These are phyloP conservation scores for Abortiporus biennis DNA, from an alignment of 1,284 basidiomycete species.

Conservation along the genomic window DNA sequence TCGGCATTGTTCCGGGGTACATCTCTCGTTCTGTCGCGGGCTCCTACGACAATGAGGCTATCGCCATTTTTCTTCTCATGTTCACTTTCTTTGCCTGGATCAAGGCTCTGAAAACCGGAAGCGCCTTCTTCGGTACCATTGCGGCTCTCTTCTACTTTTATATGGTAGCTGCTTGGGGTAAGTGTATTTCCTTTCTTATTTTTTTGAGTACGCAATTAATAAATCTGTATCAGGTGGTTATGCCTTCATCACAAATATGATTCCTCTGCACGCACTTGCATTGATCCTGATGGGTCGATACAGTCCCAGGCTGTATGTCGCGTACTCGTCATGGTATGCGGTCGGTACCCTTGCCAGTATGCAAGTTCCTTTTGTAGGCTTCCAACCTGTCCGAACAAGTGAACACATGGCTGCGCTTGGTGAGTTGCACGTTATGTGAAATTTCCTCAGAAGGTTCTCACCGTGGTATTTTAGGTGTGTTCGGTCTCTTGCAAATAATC, in stretches of 20 bases:
- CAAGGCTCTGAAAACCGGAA: conserved; percentile 92
- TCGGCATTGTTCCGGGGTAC: conserved; percentile 96
- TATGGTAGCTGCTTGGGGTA: conserved; percentile 99
- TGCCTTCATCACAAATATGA: conserved; percentile 99
- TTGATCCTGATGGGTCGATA: conserved; percentile 97
- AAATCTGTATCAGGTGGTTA: conserved; percentile 69
- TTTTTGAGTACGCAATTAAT: conserved; percentile 2
- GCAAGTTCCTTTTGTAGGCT: conserved; percentile 99
- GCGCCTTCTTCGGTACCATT: conserved; percentile 85
- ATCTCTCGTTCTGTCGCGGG: conserved; percentile 99
- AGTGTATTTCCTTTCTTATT: too few species aligned
- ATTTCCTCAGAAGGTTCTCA: too few species aligned
- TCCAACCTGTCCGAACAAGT: conserved; percentile 95
- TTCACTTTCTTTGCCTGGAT: conserved; percentile 99
- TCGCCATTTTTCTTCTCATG: conserved; percentile 99
- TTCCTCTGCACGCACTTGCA: conserved; percentile 91
- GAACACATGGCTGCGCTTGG: conserved; percentile 99
- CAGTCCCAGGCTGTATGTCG: conserved; percentile 88
- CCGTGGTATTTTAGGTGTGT: conserved; percentile 73
- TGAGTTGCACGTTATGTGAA: conserved; percentile 25
- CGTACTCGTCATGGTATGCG: conserved; percentile 97
- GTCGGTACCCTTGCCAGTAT: conserved; percentile 96
- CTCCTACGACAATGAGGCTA: conserved; percentile 99
- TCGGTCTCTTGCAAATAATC: conserved; percentile 94
- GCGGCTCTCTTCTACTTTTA: conserved; percentile 99